Percentiles rank a stretch among this genome's conserved stretches.
These are phyloP conservation scores for Cylindrotheca fusiformis DNA, from an alignment of 108 stramenopile species.

Conservation along the genomic window DNA sequence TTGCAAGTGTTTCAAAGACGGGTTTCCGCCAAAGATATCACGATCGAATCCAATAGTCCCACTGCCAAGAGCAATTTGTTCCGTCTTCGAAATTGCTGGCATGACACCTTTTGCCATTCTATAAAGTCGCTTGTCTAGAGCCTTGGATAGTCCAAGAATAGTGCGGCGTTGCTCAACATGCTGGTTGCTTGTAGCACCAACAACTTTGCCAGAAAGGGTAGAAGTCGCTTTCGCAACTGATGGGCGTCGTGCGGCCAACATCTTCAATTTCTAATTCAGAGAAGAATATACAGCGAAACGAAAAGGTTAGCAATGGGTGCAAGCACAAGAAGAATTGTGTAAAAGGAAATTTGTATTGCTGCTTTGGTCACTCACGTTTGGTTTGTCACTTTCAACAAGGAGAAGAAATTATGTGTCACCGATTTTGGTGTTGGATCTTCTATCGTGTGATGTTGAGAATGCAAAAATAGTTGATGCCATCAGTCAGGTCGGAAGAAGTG, in stretches of 20 bases:
- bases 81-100: slow-evolving; percentile 93
- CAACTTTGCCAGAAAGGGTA: slow-evolving; percentile 8
- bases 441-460: too few species aligned
- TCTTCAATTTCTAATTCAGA: slow-evolving; percentile 5
- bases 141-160: slow-evolving; percentile 68
- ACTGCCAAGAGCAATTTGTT: slow-evolving; percentile 94
- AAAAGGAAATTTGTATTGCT: too few species aligned
- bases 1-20: slow-evolving; percentile 85
- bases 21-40: slow-evolving; percentile 92
- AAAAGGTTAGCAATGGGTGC: background rate
- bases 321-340: too few species aligned
- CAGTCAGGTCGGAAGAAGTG: too few species aligned
- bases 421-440: too few species aligned
- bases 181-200: slow-evolving; percentile 10
- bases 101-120: slow-evolving; percentile 86
- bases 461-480: too few species aligned
- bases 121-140: slow-evolving; percentile 82
- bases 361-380: too few species aligned
- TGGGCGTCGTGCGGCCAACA: slow-evolving; percentile 18
- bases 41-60: slow-evolving; percentile 98
- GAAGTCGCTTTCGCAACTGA: slow-evolving; percentile 1
- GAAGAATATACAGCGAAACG: background rate
- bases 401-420: too few species aligned
- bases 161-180: slow-evolving; percentile 47
- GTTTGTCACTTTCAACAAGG: too few species aligned